Base-by-base conservation (phyloP, 495 filamentous ascomycete genomes). In the Xylona heveae region DNA sequence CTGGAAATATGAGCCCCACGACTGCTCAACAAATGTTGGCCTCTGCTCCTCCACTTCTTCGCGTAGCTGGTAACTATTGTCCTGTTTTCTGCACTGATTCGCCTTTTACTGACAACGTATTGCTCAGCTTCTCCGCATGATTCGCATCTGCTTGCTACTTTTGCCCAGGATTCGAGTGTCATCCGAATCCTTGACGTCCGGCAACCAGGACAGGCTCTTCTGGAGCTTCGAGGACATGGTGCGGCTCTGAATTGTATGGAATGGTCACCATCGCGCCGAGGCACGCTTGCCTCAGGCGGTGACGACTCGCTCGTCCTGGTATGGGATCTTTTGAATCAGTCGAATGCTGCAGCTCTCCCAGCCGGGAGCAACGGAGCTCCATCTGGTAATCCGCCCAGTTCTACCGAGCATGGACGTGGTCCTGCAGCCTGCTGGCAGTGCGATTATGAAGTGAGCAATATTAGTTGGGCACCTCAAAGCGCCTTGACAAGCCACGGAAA, bases 171-270 rank as follows among this genome's bases (percentile, higher is more conserved):
- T 48, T 85, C 78, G 9, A 83, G 74, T 43, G 59, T 94, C 29
- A 82, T 99, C 47, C 76, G 88, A 15, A 90, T 99, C 35, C 72
- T 99, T 10, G 88, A 99, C 43, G 85, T 94, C 9, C 78, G 88
- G 12, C 90, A 95, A 59, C 88, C 88, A 2, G 88, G 88, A 7
- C 84, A 93, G 53, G 88, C 88, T 1, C 62, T 99, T 8, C 66
- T 95, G 14, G 88, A 99, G 47, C 64, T 99, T 26, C 81, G 81
- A 21, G 88, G 88, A n/a, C 90, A 95, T 50, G 64, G 68, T 10
- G 75, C 79, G 5, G 53, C 78, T 10, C 61, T 99, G 24, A 95
- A 84, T 49, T 84, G 77, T 43, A 75, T 94, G 36, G 88, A 97
- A 55, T 97, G 88, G 88, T 84, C 79, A 2, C 88, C 84, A 0